These are phyloP conservation scores for Vicia faba DNA, from an alignment of 306 rosid genomes.

Conservation along the genomic window DNA sequence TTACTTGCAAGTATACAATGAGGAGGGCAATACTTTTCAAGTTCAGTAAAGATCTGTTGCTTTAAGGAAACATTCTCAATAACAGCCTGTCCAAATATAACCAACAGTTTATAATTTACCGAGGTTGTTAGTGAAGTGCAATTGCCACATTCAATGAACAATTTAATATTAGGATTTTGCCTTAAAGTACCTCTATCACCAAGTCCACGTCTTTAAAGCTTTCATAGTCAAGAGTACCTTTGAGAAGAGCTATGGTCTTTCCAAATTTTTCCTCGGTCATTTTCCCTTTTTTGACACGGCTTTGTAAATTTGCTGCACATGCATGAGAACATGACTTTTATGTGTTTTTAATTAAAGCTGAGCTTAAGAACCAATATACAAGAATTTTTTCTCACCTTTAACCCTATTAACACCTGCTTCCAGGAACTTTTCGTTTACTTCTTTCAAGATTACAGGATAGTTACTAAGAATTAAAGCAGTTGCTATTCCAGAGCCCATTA, in stretches of 20 bases:
- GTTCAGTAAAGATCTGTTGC: conserved; percentile 91
- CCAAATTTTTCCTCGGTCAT: conserved; percentile 79
- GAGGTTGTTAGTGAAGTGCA: conserved; percentile 25
- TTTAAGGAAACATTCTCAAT: conserved; percentile 81
- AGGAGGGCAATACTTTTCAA: conserved; percentile 82
- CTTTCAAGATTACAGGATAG: conserved; percentile 84
- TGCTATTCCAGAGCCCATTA: conserved; percentile 98
- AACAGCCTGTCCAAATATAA: conserved; percentile 74
- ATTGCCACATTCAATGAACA: background rate
- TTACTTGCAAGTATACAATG: conserved; percentile 94
- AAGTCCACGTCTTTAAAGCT: conserved; percentile 85
- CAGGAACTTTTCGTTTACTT: conserved; percentile 83
- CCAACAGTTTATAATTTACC: conserved; percentile 25
- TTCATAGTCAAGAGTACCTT: conserved; percentile 75
- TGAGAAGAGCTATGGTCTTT: conserved; percentile 66
- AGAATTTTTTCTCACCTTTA: conserved; percentile 61
- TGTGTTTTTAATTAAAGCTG: conserved; percentile 12
- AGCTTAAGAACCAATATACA: conserved; percentile 30
- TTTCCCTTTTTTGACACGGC: conserved; percentile 80
- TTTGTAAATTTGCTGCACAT: conserved; percentile 81
- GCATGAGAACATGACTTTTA: conserved; percentile 20
- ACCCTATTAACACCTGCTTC: conserved; percentile 84
- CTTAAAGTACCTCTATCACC: conserved; percentile 83
- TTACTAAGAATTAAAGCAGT: conserved; percentile 78
- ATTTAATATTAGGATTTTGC: conserved; percentile 8